A percentile compares a stretch with the other conserved stretches of the same genome.
Evolutionary conservation across 106 monocot genomes (phyloP).

Genomic region (Iris macrosiphon): DNA sequence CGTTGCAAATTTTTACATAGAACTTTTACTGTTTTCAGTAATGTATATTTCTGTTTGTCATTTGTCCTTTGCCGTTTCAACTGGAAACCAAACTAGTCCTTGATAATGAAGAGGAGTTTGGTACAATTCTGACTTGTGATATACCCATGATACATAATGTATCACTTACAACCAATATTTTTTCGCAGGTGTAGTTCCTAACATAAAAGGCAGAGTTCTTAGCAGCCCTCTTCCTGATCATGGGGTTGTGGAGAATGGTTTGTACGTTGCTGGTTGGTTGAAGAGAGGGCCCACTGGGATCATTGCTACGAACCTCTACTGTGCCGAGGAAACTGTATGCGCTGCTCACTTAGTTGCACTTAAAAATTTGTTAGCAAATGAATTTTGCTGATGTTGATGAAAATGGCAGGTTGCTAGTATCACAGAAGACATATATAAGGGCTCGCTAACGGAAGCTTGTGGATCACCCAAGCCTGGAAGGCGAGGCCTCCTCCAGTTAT

Average conservation of each 20-base stretch:
- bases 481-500: constrained; percentile 51
- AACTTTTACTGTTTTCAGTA: no score
- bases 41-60: no score
- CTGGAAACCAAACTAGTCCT: no score
- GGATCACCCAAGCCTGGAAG: constrained; percentile 52
- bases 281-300: constrained; percentile 98
- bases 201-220: constrained; percentile 49
- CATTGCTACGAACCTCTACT: constrained; percentile 85
- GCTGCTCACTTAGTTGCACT: no score
- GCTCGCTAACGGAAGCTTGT: constrained; percentile 8
- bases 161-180: no score
- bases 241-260: constrained; percentile 29
- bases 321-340: constrained; percentile 97
- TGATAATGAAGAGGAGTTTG: no score
- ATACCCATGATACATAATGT: no score
- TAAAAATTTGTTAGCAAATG: no score
- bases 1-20: no score
- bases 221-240: constrained; percentile 8
- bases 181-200: constrained; percentile 58
- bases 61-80: no score
- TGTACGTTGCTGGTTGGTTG: constrained; percentile 91
- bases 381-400: constrained; percentile 2
- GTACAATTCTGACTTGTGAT: no score
- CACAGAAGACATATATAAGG: constrained; percentile 59
- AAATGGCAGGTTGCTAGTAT: constrained; percentile 65